Percentiles rank a stretch among this genome's conserved stretches.
Evolutionary conservation across 1,284 basidiomycete genomes (phyloP).

Genomic region (Sporisorium scitamineum): DNA sequence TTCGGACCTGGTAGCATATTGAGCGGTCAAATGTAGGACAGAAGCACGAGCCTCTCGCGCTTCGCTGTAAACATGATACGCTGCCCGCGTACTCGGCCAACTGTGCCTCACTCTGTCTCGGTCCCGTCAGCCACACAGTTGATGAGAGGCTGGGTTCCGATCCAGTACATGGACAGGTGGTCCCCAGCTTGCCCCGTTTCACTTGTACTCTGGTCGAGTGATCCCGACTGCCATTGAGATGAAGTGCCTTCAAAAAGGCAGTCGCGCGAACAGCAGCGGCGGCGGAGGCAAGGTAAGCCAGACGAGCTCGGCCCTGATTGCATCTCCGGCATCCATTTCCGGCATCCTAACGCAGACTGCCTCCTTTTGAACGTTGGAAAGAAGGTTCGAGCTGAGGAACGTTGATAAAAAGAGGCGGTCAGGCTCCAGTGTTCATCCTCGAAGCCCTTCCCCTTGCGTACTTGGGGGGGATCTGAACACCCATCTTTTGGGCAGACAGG

Average conservation of each 20-base stretch:
- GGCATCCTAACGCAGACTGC: too few relatives aligned
- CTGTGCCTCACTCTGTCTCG: too few relatives aligned
- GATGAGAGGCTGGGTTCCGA: too few relatives aligned
- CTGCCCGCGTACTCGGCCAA: background rate
- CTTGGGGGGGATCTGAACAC: background rate
- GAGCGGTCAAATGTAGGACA: background rate
- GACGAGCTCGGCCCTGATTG: background rate
- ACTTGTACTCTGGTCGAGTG: background rate
- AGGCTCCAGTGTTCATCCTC: background rate
- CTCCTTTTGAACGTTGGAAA: too few relatives aligned
- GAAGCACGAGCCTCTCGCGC: background rate
- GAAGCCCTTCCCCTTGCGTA: background rate
- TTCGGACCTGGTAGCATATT: background rate
- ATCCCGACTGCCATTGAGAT: background rate
- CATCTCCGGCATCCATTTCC: too few relatives aligned
- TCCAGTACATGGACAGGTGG: too few relatives aligned
- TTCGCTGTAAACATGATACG: background rate
- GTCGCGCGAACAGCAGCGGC: too few relatives aligned
- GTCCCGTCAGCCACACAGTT: too few relatives aligned
- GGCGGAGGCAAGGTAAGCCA: too few relatives aligned
- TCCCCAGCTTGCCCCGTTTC: background rate
- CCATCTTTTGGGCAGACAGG: background rate
- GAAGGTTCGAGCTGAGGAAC: background rate
- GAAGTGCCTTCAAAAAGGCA: background rate
- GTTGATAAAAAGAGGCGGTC: background rate